Conservation (phyloP, 768 basidiomycete species). For the Leccinum subtestaceum region DNA sequence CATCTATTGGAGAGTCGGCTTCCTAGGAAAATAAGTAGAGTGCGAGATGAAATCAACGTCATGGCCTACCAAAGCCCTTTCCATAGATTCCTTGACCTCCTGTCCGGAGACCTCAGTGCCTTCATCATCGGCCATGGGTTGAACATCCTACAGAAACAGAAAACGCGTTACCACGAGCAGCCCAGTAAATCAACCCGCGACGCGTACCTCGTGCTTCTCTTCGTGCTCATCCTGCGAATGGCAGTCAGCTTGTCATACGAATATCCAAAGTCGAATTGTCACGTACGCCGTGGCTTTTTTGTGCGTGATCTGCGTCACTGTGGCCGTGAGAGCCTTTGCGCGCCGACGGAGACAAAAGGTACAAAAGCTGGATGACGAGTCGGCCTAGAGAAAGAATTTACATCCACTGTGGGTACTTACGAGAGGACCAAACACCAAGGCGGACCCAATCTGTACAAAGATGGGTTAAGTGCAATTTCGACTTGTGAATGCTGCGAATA, state of each 20-base stretch:
- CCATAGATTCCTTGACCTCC: slow-evolving; percentile 32
- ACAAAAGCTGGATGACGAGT: slow-evolving; percentile 24
- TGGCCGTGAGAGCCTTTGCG: slow-evolving; percentile 24
- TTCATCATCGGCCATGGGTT: slow-evolving; percentile 29
- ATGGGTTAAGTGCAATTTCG: not conserved
- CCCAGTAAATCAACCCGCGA: not conserved
- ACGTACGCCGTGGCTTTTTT: slow-evolving; percentile 25
- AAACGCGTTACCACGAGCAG: not conserved
- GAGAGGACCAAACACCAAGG: slow-evolving; percentile 31
- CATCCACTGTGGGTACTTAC: slow-evolving; percentile 15
- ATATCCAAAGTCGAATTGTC: not conserved
- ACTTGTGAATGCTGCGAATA: not conserved
- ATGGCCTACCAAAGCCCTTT: slow-evolving; percentile 24
- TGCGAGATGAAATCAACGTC: not conserved
- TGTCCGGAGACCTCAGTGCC: slow-evolving; percentile 28
- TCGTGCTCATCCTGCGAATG: slow-evolving; percentile 14
- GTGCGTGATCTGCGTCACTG: slow-evolving; percentile 14
- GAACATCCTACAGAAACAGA: slow-evolving; percentile 10
- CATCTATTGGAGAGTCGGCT: slow-evolving; percentile 32
- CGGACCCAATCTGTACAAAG: slow-evolving; percentile 28
- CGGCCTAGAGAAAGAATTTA: not conserved
- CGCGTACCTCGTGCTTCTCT: slow-evolving; percentile 20
- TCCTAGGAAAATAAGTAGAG: slow-evolving; percentile 19
- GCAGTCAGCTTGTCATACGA: slow-evolving; percentile 12
- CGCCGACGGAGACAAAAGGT: slow-evolving; percentile 32